Conservation (phyloP, 1,284 basidiomycete genomes). For the Austroboletus novae-zelandiae region DNA sequence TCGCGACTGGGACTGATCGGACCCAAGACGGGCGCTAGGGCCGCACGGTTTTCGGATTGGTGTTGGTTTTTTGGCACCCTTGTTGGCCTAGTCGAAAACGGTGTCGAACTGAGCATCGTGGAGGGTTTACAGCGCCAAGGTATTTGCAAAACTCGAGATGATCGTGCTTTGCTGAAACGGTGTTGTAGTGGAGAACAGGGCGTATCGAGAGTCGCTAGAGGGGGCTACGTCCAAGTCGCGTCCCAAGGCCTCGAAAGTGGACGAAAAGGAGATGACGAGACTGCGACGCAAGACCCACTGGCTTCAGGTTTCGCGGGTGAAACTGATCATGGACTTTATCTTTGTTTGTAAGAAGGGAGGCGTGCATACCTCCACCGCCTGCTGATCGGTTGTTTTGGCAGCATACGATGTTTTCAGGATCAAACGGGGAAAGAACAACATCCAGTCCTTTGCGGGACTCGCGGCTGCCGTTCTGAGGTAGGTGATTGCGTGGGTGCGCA, state of each 20-base stretch:
- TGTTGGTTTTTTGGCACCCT: slow-evolving; percentile 78
- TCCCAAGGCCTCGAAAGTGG: slow-evolving; percentile 54
- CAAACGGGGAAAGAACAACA: slow-evolving; percentile 54
- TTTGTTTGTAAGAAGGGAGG: slow-evolving; percentile 69
- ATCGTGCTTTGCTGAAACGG: neutral
- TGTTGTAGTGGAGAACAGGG: slow-evolving; percentile 58
- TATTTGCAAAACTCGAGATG: slow-evolving; percentile 21
- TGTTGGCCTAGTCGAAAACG: slow-evolving; percentile 76
- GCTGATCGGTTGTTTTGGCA: slow-evolving; percentile 29
- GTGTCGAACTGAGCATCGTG: slow-evolving; percentile 69
- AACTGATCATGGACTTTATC: slow-evolving; percentile 76
- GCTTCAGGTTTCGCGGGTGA: slow-evolving; percentile 65
- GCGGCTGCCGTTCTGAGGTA: slow-evolving; percentile 71
- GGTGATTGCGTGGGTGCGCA: slow-evolving; percentile 9
- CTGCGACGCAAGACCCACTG: slow-evolving; percentile 71
- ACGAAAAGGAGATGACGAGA: slow-evolving; percentile 67
- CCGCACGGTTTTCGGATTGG: slow-evolving; percentile 74
- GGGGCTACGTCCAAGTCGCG: slow-evolving; percentile 70
- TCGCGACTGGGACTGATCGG: slow-evolving; percentile 68
- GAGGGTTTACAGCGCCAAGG: slow-evolving; percentile 60
- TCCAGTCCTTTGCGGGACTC: slow-evolving; percentile 67
- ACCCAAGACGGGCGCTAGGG: slow-evolving; percentile 59
- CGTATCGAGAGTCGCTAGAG: slow-evolving; percentile 70
- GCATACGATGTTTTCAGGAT: slow-evolving; percentile 59
- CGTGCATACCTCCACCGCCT: neutral